Evolutionary conservation across 2,329 filamentous ascomycete species (phyloP).

Genomic region (Thelonectria rubi): DNA sequence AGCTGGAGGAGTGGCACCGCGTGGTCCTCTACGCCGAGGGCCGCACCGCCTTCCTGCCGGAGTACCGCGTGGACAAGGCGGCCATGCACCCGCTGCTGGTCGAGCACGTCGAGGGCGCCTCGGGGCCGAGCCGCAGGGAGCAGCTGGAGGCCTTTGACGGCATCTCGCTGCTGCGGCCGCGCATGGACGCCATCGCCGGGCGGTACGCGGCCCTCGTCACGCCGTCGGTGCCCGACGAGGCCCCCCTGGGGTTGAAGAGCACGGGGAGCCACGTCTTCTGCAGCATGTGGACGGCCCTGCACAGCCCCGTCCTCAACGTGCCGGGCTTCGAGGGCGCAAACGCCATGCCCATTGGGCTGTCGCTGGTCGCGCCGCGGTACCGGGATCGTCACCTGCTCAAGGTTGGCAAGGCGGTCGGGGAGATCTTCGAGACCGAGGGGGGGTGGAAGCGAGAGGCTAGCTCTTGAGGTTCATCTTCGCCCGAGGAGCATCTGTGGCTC

Average conservation of each 20-base stretch:
- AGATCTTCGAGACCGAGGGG: slow-evolving; percentile 46
- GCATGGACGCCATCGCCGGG: slow-evolving; percentile 62
- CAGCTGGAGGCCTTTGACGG: slow-evolving; percentile 64
- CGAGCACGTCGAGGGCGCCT: slow-evolving; percentile 61
- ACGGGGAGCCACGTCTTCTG: slow-evolving; percentile 67
- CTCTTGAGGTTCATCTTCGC: neutral
- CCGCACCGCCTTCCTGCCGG: slow-evolving; percentile 61
- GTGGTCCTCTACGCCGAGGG: slow-evolving; percentile 64
- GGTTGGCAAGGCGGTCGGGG: slow-evolving; percentile 51
- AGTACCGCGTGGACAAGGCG: slow-evolving; percentile 60
- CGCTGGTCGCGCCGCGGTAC: slow-evolving; percentile 59
- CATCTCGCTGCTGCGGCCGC: slow-evolving; percentile 62
- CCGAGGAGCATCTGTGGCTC: neutral
- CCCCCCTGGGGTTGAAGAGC: slow-evolving; percentile 60
- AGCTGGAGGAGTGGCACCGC: slow-evolving; percentile 62
- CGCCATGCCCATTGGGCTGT: slow-evolving; percentile 68
- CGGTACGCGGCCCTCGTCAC: slow-evolving; percentile 66
- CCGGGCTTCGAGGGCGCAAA: slow-evolving; percentile 65
- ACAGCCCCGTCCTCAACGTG: slow-evolving; percentile 71
- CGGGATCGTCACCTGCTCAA: slow-evolving; percentile 55
- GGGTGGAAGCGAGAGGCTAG: slow-evolving; percentile 40
- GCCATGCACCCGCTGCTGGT: slow-evolving; percentile 58
- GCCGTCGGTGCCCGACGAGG: slow-evolving; percentile 68
- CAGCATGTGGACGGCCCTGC: slow-evolving; percentile 63
- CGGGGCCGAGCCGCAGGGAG: slow-evolving; percentile 54